These are phyloP conservation scores for Triangularia verruculosa DNA, from an alignment of 2,329 filamentous ascomycete species.

Conservation along the genomic window DNA sequence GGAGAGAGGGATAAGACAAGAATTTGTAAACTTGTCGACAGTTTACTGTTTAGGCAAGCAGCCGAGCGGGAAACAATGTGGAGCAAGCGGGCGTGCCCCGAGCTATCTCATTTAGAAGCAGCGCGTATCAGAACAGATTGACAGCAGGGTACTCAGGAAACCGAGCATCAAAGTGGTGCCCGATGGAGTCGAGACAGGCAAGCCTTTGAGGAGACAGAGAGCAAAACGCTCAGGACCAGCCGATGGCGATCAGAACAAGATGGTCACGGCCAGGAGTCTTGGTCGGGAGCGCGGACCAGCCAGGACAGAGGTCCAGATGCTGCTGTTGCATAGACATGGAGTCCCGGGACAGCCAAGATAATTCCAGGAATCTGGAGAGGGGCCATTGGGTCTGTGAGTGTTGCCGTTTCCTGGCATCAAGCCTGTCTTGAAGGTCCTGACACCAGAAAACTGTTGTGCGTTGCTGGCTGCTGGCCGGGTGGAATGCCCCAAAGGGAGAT, in stretches of 20 bases:
- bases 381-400: constrained; percentile 13
- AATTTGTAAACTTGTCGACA: constrained; percentile 26
- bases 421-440: constrained; percentile 8
- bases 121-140: constrained; percentile 46
- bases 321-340: constrained; percentile 4
- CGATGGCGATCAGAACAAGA: constrained; percentile 15
- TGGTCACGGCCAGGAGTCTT: constrained; percentile 11
- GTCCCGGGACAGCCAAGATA: constrained; percentile 18
- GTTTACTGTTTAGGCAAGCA: constrained; percentile 36
- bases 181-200: constrained; percentile 18
- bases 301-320: constrained; percentile 12
- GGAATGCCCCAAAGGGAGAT: constrained; percentile 10
- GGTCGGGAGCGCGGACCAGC: constrained; percentile 15
- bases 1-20: constrained; percentile 15
- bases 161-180: constrained; percentile 24
- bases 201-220: constrained; percentile 18
- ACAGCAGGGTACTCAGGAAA: constrained; percentile 36
- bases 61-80: constrained; percentile 43
- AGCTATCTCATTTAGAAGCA: constrained; percentile 44
- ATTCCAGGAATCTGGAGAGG: constrained; percentile 15
- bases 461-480: constrained; percentile 1
- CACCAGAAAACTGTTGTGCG: constrained; percentile 4
- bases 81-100: constrained; percentile 41
- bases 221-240: constrained; percentile 19
- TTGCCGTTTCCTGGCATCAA: constrained; percentile 13